Evolutionary conservation across 805 yeast genomes (phyloP), one percentile per base, ranked within the genome.

Genomic region (Metschnikowia cerradonensis): DNA sequence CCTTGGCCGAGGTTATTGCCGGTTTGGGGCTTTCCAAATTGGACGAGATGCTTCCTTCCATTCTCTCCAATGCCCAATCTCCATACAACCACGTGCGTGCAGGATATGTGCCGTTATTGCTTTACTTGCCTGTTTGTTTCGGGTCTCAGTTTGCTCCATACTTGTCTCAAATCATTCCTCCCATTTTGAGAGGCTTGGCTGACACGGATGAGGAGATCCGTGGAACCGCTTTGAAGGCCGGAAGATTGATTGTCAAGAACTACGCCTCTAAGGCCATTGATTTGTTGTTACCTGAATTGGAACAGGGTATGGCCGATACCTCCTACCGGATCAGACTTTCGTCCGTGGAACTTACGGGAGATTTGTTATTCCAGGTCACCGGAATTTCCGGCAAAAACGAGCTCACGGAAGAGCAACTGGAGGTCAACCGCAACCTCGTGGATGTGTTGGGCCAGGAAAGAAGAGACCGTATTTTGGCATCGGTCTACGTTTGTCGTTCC

Each of bases 281-380:
- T 65, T 75, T 94, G 61, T 77, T 94, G 60, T 77, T 94, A 51
- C 99, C 99, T 26, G 99, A 94, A 68, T 79, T 94, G 52, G 98
- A 94, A 68, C 76, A 74, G 48, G 99, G 99, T 39, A 75, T 94
- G 66, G 81, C 90, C 47, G 96, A 90, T 67, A 70, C 78, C 52
- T 88, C 83, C 62, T 81, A 87, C 68, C 83, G 97, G 64, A 94
- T 94, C 63, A 83, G 99, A 68, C 76, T 90, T 52, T 88, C 96
- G 1, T 90, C 97, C 34, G 95, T 94, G 40, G 97, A 91, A 71
- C 86, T 94, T 56, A 86, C 96, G 5, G 98, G 99, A 58, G 99
- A 94, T 59, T 76, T 94, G 62, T 75, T 94, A 60, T 91, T 88
- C 84, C 96, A 92, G 73, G 84, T 94, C 59, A 86, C 96, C 41